These are phyloP conservation scores for Macadamia tetraphylla DNA, from an alignment of 164 flowering plant species.

Conservation along the genomic window DNA sequence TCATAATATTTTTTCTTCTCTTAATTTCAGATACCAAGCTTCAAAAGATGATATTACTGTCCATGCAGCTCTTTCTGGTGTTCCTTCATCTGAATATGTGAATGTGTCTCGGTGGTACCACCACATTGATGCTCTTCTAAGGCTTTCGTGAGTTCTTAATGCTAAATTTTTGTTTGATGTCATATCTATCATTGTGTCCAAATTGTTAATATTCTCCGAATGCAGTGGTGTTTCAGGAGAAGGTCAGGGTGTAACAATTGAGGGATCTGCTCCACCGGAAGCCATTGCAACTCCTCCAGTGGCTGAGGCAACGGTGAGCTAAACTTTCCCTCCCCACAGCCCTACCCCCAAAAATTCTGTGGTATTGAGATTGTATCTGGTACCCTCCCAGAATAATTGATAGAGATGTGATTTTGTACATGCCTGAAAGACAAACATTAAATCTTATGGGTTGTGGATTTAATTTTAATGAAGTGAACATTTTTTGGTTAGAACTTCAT, in stretches of 20 bases:
- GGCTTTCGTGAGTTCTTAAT: slow-evolving; percentile 61
- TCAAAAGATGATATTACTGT: slow-evolving; percentile 88
- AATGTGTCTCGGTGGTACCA: slow-evolving; percentile 79
- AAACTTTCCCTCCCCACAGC: no score
- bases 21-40: slow-evolving; percentile 60
- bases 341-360: no score
- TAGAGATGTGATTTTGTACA: no score
- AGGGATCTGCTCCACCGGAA: slow-evolving; percentile 55
- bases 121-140: slow-evolving; percentile 77
- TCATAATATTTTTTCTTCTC: not conserved
- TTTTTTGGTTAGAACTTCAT: no score
- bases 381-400: no score
- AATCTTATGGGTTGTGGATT: no score
- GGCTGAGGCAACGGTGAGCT: slow-evolving; percentile 56
- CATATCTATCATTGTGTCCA: not conserved
- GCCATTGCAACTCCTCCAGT: slow-evolving; percentile 69
- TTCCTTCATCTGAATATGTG: slow-evolving; percentile 54
- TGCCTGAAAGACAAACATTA: no score
- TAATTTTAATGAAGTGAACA: no score
- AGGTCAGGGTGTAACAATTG: slow-evolving; percentile 68
- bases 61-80: slow-evolving; percentile 44
- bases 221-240: slow-evolving; percentile 79
- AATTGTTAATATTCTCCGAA: not conserved
- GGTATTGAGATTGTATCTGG: no score
- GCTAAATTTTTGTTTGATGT: not conserved